A percentile compares a stretch with the other conserved stretches of the same genome.
These are phyloP conservation scores for Antrodiella citrinella DNA, from an alignment of 768 basidiomycete genomes.

Conservation along the genomic window DNA sequence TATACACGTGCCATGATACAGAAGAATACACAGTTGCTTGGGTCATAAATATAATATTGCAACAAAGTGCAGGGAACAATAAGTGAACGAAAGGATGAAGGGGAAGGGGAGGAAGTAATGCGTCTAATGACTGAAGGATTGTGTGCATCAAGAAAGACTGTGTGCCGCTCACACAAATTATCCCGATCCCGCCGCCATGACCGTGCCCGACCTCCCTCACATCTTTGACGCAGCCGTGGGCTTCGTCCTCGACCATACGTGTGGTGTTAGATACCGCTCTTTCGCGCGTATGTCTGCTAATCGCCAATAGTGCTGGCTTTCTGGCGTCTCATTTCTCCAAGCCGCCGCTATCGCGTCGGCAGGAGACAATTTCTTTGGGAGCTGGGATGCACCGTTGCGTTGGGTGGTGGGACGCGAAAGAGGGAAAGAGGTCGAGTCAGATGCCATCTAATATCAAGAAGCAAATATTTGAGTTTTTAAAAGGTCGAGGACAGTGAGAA, in stretches of 20 bases:
- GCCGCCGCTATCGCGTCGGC: slow-evolving; percentile 61
- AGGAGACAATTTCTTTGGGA: slow-evolving; percentile 31
- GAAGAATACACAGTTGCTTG: no score
- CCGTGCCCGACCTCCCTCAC: slow-evolving; percentile 27
- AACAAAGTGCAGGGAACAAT: neutral
- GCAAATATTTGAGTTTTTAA: slow-evolving; percentile 9
- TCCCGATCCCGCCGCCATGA: slow-evolving; percentile 12
- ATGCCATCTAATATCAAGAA: slow-evolving; percentile 20
- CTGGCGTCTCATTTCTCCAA: slow-evolving; percentile 55
- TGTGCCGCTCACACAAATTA: slow-evolving; percentile 9
- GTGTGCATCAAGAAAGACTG: slow-evolving; percentile 1
- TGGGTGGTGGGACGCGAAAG: slow-evolving; percentile 16
- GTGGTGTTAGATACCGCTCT: slow-evolving; percentile 35
- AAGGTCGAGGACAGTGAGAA: slow-evolving; percentile 7
- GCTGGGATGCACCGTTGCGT: slow-evolving; percentile 12
- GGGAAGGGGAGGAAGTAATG: neutral
- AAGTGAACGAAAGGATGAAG: slow-evolving; percentile 1
- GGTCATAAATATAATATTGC: neutral
- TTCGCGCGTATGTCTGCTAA: slow-evolving; percentile 41
- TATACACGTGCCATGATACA: neutral
- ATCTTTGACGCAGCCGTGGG: slow-evolving; percentile 39
- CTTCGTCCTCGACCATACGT: slow-evolving; percentile 23
- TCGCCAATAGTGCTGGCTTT: slow-evolving; percentile 54
- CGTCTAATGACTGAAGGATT: slow-evolving; percentile 7
- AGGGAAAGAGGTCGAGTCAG: slow-evolving; percentile 20